Percentiles rank a stretch among this genome's conserved stretches.
Evolutionary conservation across 768 basidiomycete species (phyloP).

Genomic region (Termitomyces sp.): DNA sequence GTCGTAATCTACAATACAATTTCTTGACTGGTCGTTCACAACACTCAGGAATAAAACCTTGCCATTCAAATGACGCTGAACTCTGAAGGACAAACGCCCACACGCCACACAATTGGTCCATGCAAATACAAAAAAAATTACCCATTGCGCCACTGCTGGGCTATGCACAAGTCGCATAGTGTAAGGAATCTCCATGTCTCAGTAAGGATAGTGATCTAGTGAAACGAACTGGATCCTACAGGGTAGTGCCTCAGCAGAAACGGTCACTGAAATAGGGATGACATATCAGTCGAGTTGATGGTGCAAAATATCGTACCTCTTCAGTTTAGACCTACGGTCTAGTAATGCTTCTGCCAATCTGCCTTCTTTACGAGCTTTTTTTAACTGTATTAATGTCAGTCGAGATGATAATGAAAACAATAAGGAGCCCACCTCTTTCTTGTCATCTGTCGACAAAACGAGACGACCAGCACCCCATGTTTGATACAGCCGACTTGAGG

Average conservation of each 20-base stretch:
- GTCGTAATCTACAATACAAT: too few relatives aligned
- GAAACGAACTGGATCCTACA: not conserved
- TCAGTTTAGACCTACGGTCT: conserved; percentile 76
- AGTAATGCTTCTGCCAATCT: conserved; percentile 75
- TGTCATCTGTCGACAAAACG: conserved; percentile 64
- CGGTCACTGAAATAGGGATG: conserved; percentile 31
- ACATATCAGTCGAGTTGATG: not conserved
- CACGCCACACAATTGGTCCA: too few relatives aligned
- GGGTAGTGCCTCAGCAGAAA: conserved; percentile 35
- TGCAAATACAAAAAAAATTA: too few relatives aligned
- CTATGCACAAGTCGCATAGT: not conserved
- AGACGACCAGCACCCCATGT: conserved; percentile 81
- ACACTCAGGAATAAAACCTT: not conserved
- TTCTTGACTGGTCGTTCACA: not conserved
- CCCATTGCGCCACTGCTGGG: not conserved
- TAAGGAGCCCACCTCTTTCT: conserved; percentile 54
- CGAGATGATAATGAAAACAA: not conserved
- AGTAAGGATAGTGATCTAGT: not conserved
- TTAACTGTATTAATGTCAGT: conserved; percentile 43
- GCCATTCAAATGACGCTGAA: not conserved
- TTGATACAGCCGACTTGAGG: conserved; percentile 61
- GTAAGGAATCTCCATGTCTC: not conserved
- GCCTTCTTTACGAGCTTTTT: conserved; percentile 73
- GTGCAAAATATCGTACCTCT: conserved; percentile 45
- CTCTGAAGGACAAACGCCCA: not conserved